Evolutionary conservation across 2,329 filamentous ascomycete species (phyloP).

Genomic region (Westerdykella aurantiaca): DNA sequence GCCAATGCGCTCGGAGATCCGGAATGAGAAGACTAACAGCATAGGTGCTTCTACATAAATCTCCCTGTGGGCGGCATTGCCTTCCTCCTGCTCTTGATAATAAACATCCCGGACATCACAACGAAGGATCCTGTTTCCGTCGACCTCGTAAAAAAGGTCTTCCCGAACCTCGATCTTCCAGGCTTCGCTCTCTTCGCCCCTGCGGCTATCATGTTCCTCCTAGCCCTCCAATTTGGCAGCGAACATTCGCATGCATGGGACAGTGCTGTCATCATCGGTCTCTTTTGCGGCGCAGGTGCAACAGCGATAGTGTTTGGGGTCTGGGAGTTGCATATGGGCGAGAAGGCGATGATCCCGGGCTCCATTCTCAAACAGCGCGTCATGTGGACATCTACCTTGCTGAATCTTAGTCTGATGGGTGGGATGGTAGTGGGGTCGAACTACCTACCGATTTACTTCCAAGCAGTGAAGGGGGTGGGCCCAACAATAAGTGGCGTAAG

Average conservation of each 20-base stretch:
- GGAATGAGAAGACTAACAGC: conserved; percentile 1
- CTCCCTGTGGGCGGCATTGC: conserved; percentile 27
- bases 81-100: conserved; percentile 23
- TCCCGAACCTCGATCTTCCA: conserved; percentile 21
- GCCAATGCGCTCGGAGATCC: conserved; percentile 4
- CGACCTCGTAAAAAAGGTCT: conserved; percentile 18
- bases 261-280: conserved; percentile 28
- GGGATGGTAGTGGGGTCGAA: conserved; percentile 23
- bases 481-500: conserved; percentile 38
- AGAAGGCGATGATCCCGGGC: conserved; percentile 37
- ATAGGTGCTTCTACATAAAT: conserved; percentile 38
- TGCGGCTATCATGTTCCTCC: conserved; percentile 9
- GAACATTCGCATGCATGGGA: conserved; percentile 41
- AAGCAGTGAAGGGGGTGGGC: conserved; percentile 33
- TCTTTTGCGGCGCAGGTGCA: conserved; percentile 29
- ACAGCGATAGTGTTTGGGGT: conserved; percentile 27
- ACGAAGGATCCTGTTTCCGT: conserved; percentile 2
- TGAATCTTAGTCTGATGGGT: conserved; percentile 12
- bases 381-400: conserved; percentile 24
- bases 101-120: conserved; percentile 10
- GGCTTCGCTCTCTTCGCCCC: conserved; percentile 9
- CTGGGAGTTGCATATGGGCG: conserved; percentile 34
- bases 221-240: conserved; percentile 19
- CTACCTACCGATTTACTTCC: conserved; percentile 40
- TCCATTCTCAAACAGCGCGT: conserved; percentile 26